Conservation (phyloP, 2,329 filamentous ascomycete genomes). For the Ascochyta koolunga region DNA sequence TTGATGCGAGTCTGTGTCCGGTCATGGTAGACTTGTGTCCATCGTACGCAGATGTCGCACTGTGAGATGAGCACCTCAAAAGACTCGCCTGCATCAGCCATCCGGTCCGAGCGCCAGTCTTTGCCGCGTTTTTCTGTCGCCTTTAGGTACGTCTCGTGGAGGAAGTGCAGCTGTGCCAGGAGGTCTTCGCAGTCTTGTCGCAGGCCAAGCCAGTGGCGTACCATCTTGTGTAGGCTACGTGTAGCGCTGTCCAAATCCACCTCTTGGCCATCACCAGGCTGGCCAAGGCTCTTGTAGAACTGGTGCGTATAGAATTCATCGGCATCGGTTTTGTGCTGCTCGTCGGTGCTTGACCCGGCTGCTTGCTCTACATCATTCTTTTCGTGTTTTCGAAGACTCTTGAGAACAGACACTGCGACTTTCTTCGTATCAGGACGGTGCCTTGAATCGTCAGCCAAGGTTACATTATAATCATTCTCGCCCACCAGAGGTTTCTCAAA, state of each 20-base stretch:
- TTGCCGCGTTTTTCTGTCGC: neutral
- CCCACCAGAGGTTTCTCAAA: neutral
- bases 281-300: neutral
- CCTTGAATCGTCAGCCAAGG: too few species aligned
- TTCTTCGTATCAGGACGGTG: too few species aligned
- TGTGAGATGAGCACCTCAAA: slow-evolving; percentile 25
- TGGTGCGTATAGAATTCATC: neutral
- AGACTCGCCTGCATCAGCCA: slow-evolving; percentile 19
- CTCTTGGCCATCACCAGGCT: neutral
- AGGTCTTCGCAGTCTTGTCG: slow-evolving; percentile 28
- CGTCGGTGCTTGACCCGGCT: too few species aligned
- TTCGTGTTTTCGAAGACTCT: too few species aligned
- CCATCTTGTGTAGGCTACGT: slow-evolving; percentile 22
- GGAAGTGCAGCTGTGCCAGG: slow-evolving; percentile 22
- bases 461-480: too few species aligned
- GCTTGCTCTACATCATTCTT: too few species aligned
- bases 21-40: slow-evolving; percentile 27
- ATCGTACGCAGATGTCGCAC: slow-evolving; percentile 26
- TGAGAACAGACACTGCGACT: too few species aligned
- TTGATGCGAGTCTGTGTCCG: slow-evolving; percentile 31
- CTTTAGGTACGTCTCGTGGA: slow-evolving; percentile 18
- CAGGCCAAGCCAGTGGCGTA: slow-evolving; percentile 28
- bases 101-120: slow-evolving; percentile 16
- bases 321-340: neutral
- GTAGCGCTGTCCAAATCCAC: slow-evolving; percentile 22